Evolutionary conservation across 1,284 basidiomycete species (phyloP).

Genomic region (Rhodotorula sp.): DNA sequence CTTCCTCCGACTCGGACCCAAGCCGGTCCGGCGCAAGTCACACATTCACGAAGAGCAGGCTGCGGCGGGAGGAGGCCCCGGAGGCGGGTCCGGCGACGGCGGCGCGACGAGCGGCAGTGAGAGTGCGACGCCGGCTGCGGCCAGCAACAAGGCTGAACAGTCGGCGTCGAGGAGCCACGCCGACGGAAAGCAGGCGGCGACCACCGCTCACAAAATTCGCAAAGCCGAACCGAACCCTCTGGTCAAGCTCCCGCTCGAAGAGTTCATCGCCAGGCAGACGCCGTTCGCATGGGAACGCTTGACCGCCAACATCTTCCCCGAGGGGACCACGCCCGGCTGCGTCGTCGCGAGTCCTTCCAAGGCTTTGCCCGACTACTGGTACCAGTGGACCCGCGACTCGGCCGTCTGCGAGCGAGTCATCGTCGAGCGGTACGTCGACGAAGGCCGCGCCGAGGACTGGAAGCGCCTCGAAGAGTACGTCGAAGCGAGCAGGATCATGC

Average conservation of each 20-base stretch:
- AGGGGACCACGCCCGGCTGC: constrained; percentile 39
- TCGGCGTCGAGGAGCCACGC: not conserved
- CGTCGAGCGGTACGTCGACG: constrained; percentile 33
- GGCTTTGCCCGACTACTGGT: constrained; percentile 53
- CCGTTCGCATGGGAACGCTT: constrained; percentile 24
- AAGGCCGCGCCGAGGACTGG: constrained; percentile 17
- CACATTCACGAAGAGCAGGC: not conserved
- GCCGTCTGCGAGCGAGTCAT: constrained; percentile 49
- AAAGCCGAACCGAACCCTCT: constrained; percentile 11
- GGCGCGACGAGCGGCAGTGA: not conserved
- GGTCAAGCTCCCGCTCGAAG: constrained; percentile 21
- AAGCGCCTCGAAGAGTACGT: constrained; percentile 36
- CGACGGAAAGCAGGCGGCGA: too few species aligned
- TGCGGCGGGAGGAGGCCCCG: not conserved
- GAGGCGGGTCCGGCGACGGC: not conserved
- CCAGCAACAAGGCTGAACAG: not conserved
- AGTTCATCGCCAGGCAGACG: constrained; percentile 31
- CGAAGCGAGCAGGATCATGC: constrained; percentile 45
- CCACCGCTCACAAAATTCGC: not conserved
- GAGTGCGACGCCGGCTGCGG: not conserved
- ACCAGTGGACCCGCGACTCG: constrained; percentile 55
- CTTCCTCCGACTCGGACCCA: not conserved
- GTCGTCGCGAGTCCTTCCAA: constrained; percentile 52
- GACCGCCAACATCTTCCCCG: constrained; percentile 38
- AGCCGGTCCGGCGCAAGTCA: not conserved